These are phyloP conservation scores for Calonectria henricotiae DNA, from an alignment of 2,329 filamentous ascomycete species.

Conservation along the genomic window DNA sequence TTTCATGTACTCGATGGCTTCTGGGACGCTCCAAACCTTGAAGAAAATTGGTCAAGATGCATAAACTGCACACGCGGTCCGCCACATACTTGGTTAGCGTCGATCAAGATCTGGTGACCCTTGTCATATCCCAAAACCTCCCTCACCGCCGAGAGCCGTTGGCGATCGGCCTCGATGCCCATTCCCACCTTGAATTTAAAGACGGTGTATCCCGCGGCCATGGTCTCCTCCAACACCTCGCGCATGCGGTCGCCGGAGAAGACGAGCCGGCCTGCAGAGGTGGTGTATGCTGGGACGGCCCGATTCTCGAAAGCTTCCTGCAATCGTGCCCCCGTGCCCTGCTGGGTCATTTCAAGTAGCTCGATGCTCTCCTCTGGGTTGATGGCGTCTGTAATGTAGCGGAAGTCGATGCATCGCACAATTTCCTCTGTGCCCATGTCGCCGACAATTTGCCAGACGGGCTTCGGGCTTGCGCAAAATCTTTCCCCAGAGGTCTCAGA, in stretches of 20 bases:
- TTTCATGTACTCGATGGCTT: constrained; percentile 90
- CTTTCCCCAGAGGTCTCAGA: constrained; percentile 97
- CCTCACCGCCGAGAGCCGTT: constrained; percentile 80
- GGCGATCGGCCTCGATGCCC: constrained; percentile 79
- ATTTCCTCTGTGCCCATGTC: constrained; percentile 93
- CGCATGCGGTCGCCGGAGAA: constrained; percentile 92
- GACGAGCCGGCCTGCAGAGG: constrained; percentile 91
- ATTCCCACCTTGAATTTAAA: constrained; percentile 94
- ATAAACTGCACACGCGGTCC: background rate
- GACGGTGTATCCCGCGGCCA: constrained; percentile 83
- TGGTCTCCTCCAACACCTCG: constrained; percentile 80
- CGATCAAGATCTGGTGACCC: constrained; percentile 90
- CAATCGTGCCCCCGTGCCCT: constrained; percentile 79
- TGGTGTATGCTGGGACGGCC: constrained; percentile 93
- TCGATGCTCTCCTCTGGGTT: constrained; percentile 87
- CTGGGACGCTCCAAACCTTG: constrained; percentile 86
- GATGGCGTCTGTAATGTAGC: constrained; percentile 93
- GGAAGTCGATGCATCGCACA: constrained; percentile 91
- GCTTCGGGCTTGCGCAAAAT: constrained; percentile 89
- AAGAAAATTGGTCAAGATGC: background rate
- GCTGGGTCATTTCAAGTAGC: constrained; percentile 77
- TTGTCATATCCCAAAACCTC: constrained; percentile 86
- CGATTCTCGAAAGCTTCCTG: constrained; percentile 80
- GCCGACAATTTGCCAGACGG: constrained; percentile 90
- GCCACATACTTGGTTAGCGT: constrained; percentile 80